Evolutionary conservation across 2,329 filamentous ascomycete species (phyloP).

Genomic region (Ceratocystis lukuohia): DNA sequence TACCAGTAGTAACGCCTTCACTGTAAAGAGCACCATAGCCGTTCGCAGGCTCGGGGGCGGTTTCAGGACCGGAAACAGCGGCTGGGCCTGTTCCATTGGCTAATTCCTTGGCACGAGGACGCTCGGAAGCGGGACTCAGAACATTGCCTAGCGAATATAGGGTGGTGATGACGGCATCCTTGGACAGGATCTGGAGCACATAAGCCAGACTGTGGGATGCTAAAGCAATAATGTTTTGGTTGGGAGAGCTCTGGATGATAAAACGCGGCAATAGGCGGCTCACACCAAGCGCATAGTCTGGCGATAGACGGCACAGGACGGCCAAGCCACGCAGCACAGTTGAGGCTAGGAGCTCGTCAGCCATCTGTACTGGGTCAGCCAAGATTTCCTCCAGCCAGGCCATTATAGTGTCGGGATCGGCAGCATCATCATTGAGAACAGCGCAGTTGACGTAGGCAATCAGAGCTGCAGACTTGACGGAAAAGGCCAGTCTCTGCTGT

Average conservation of each 20-base stretch:
- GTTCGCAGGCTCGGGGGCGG: slow-evolving; percentile 24
- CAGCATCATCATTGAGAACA: slow-evolving; percentile 65
- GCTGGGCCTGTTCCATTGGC: slow-evolving; percentile 35
- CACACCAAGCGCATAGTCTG: slow-evolving; percentile 58
- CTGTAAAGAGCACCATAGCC: slow-evolving; percentile 36
- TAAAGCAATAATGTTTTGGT: slow-evolving; percentile 53
- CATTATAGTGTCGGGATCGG: slow-evolving; percentile 66
- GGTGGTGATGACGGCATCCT: slow-evolving; percentile 88
- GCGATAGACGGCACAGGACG: slow-evolving; percentile 62
- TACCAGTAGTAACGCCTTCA: slow-evolving; percentile 50
- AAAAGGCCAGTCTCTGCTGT: slow-evolving; percentile 75
- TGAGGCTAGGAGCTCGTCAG: slow-evolving; percentile 60
- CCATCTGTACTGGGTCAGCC: slow-evolving; percentile 67
- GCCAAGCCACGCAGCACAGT: slow-evolving; percentile 72
- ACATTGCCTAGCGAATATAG: slow-evolving; percentile 95
- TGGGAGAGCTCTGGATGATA: slow-evolving; percentile 70
- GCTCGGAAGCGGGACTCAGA: slow-evolving; percentile 57
- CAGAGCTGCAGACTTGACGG: slow-evolving; percentile 71
- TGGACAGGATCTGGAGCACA: slow-evolving; percentile 67
- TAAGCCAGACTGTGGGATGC: slow-evolving; percentile 78
- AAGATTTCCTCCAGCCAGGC: slow-evolving; percentile 76
- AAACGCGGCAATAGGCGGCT: slow-evolving; percentile 72
- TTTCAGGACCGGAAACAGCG: slow-evolving; percentile 25
- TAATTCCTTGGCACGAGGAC: slow-evolving; percentile 30
- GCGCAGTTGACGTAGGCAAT: slow-evolving; percentile 77